A percentile compares a stretch with the other conserved stretches of the same genome.
Conservation (phyloP, 306 rosid genomes). For the Dryas octopetala region DNA sequence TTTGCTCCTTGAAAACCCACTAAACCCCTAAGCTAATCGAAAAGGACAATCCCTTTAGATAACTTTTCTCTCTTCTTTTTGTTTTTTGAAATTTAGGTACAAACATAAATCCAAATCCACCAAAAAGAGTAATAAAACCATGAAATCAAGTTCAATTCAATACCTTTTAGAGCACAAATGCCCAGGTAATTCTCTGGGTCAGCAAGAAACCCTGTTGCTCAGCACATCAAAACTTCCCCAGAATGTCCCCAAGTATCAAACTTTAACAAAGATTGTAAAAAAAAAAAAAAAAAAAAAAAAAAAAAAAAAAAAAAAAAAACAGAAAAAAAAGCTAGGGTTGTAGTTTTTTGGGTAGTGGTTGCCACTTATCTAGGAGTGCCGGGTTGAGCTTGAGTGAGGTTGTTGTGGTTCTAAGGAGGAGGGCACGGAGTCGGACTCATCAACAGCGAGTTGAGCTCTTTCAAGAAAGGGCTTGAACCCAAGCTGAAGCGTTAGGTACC, state of each 20-base stretch:
- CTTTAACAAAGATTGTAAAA: neutral
- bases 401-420: constrained; percentile 22
- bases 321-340: neutral
- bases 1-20: neutral
- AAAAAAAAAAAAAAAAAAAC: neutral
- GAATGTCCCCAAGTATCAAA: neutral
- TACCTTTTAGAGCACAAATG: constrained; percentile 9
- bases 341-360: neutral
- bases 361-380: constrained; percentile 18
- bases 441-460: constrained; percentile 50
- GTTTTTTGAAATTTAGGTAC: neutral
- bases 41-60: no score
- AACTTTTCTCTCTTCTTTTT: neutral
- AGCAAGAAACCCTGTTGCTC: neutral
- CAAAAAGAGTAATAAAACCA: neutral
- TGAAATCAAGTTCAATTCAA: neutral
- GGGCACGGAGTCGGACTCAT: constrained; percentile 30
- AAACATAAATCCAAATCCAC: neutral
- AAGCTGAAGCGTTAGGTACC: constrained; percentile 65
- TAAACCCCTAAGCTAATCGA: neutral
- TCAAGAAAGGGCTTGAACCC: constrained; percentile 80
- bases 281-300: neutral
- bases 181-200: neutral
- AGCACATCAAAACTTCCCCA: neutral
- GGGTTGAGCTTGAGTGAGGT: constrained; percentile 36